A percentile compares a stretch with the other conserved stretches of the same genome.
Conservation (phyloP, 148 eudicot genomes). For the Fallopia convolvulus region DNA sequence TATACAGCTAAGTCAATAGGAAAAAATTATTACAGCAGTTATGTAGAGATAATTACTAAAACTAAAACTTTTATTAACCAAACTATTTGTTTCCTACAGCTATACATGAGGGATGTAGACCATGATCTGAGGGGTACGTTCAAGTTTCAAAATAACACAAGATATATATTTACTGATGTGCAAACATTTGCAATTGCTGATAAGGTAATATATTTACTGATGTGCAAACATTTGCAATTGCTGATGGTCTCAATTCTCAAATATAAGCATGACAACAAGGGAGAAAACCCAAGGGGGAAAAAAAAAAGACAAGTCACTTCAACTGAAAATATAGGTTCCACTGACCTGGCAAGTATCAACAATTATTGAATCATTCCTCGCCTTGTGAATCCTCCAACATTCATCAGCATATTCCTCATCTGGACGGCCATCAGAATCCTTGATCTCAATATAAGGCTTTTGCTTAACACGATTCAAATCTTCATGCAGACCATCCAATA, state of each 20-base stretch:
- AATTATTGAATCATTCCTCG: conserved; percentile 81
- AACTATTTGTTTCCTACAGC: background rate
- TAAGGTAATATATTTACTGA: background rate
- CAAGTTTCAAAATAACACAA: background rate
- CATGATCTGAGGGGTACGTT: background rate
- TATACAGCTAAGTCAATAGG: background rate
- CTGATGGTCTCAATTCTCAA: background rate
- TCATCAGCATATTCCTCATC: conserved; percentile 91
- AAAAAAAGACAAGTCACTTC: background rate
- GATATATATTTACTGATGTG: background rate
- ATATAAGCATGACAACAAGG: background rate
- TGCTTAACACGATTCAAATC: conserved; percentile 87
- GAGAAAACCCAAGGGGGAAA: background rate
- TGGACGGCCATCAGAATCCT: conserved; percentile 71
- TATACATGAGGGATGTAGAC: background rate
- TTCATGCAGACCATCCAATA: conserved; percentile 95
- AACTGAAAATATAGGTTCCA: background rate
- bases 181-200: no score
- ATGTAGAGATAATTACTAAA: background rate
- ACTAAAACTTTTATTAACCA: background rate
- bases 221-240: background rate
- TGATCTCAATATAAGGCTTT: conserved; percentile 80
- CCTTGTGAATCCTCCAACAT: conserved; percentile 83
- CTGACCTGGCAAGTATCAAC: conserved; percentile 82
- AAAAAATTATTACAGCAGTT: background rate